Evolutionary conservation across 257 asterid species (phyloP).

Genomic region (Solanum corneliomulleri): DNA sequence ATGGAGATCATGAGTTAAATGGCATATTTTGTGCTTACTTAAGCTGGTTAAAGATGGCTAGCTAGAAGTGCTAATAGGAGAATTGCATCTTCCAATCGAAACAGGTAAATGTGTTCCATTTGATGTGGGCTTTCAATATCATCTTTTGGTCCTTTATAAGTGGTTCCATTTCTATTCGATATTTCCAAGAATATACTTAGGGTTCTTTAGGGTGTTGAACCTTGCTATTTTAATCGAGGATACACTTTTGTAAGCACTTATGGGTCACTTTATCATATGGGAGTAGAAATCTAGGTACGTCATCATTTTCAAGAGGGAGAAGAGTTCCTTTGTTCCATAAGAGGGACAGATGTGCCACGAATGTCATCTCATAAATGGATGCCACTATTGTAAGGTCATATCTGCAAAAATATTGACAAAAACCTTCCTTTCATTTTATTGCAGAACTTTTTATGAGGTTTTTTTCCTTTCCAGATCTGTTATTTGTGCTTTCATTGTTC

Average conservation of each 20-base stretch:
- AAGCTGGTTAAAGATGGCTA: neutral
- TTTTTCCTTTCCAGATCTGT: neutral
- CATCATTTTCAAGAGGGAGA: neutral
- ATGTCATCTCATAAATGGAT: neutral
- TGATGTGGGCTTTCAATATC: neutral
- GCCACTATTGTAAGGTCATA: neutral
- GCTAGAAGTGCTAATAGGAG: neutral
- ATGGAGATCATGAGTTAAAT: neutral
- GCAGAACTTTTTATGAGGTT: neutral
- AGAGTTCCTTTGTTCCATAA: neutral
- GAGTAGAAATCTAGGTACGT: neutral
- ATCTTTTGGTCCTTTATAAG: neutral
- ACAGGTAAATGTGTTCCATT: neutral
- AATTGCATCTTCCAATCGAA: neutral
- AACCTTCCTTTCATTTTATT: neutral
- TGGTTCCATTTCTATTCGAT: neutral
- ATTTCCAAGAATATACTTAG: neutral
- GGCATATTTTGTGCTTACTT: neutral
- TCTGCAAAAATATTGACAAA: neutral
- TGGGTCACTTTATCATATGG: neutral
- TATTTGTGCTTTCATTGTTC: neutral
- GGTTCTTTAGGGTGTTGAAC: neutral
- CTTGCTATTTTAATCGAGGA: neutral
- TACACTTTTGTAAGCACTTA: neutral
- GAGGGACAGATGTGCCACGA: neutral